Conservation (phyloP, 2,329 filamentous ascomycete genomes). For the Mariannaea elegans region DNA sequence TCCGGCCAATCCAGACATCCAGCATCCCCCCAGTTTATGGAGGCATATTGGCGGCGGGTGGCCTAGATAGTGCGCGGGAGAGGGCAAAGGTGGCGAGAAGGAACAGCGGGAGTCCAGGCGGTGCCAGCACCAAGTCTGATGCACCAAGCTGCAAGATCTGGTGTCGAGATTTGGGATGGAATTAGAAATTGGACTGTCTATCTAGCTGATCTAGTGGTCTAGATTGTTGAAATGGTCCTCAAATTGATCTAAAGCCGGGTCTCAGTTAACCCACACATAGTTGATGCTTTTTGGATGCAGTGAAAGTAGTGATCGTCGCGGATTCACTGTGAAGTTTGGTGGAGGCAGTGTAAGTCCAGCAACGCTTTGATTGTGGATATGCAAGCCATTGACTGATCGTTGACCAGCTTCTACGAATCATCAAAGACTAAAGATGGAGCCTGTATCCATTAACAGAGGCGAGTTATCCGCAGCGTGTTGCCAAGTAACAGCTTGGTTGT, state of each 20-base stretch:
- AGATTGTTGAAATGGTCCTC: not conserved
- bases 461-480: not conserved
- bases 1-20: constrained; percentile 5
- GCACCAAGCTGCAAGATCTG: constrained; percentile 12
- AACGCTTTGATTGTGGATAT: no score
- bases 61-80: constrained; percentile 7
- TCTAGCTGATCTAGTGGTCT: not conserved
- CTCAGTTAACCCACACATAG: not conserved
- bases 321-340: no score
- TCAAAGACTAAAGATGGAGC: not conserved
- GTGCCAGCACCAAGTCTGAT: constrained; percentile 7
- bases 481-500: not conserved
- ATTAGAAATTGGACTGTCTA: not conserved
- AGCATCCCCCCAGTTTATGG: constrained; percentile 15
- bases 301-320: no score
- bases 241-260: not conserved
- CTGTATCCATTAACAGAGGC: not conserved
- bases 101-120: constrained; percentile 4
- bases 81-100: constrained; percentile 1
- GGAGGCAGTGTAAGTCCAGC: no score
- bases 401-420: constrained; percentile 11
- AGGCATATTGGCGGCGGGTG: constrained; percentile 8
- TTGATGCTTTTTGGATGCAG: no score
- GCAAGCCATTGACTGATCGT: no score
- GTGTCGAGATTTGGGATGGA: not conserved